Evolutionary conservation across 1,139 yeast genomes (phyloP), one percentile per base, ranked within the genome.

Genomic region (Candida sp.): DNA sequence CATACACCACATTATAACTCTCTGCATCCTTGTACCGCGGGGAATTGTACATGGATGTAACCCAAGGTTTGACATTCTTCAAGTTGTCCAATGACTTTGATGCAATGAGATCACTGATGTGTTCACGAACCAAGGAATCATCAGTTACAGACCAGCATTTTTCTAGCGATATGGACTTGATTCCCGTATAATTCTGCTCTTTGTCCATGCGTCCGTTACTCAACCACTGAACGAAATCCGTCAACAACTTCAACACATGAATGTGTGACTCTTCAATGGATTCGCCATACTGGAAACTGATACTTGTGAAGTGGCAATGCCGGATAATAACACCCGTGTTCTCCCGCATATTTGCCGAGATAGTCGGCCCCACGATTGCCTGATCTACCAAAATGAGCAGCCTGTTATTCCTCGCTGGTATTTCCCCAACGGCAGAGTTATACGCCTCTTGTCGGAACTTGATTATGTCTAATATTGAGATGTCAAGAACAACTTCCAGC

Each of bases 121-220:
- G 58, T 32, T 62, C 64, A 49, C 74, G 51, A 7, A 59, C 49
- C 11, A 63, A 52, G 0, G 66, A 54, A 40, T 69, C 75, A 51
- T 71, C 72, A 1, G 67, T 56, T 7, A 68, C 59, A 1, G 75
- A 67, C 77, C 77, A 72, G 39, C 72, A 67, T 52, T 69, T 67
- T 49, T 68, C 72, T 7, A 69, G 3, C 58, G 63, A 44, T 31
- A 49, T 22, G 44, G 32, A 17, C 55, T 50, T 11, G 40, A 56
- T 34, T 17, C 51, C 53, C 46, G 55, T 11, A 31, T 40, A 37
- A 25, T 51, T 39, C 7, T 28, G 27, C 7, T 9, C 22, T 1
- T 49, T 35, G 6, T 46, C 32, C 22, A 35, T 17, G 8, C 30
- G 22, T 3, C 46, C 45, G 30, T 48, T 44, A 31, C 52, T 49